Evolutionary conservation across 371 early-diverging fungal genomes (phyloP), one percentile per base, ranked within the genome.

Genomic region (Mucor lusitanicus): DNA sequence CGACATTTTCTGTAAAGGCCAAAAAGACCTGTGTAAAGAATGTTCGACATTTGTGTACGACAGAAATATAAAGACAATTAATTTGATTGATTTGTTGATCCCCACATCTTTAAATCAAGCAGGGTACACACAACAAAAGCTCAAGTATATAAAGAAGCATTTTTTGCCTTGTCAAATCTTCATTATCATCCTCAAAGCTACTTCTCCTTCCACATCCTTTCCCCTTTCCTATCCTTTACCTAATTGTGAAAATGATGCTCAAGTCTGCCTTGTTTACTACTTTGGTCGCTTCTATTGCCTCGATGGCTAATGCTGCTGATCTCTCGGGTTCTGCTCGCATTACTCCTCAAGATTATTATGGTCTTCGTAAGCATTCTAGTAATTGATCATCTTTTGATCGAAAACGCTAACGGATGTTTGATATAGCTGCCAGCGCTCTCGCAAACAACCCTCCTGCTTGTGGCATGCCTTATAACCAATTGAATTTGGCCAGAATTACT

Each of bases 401-500:
- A 13, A 8, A 37, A 13, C 13, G 13, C 12, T 37, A 44, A 44
- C 19, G 15, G 1, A 3, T n/a, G 3, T 44, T 13, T 27, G 9
- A 39, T 39, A 9, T 19, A 72, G 75, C 66, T 19, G 30, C 62
- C n/a, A 0, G 6, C 39, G 72, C 67, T 9, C 65, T 69, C 25
- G 66, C 53, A 19, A 72, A 70, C 61, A 83, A 74, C 65, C 85
- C 83, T 35, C 82, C 85, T 6, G 76, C 79, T 5, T 87, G 86
- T 63, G 86, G 84, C n/a, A 78, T 83, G 74, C 80, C 85, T 11
- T 86, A 83, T 32, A 71, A 67, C 17, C 53, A 76, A n/a, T 67
- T 87, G n/a, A 81, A 87, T 58, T 25, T 85, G 27, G 71, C 80
- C 3, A 76, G 82, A 19, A 84, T 87, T 56, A 85, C 86, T 8